Evolutionary conservation across 148 eudicot genomes (phyloP).

Genomic region (Talinum fruticosum): DNA sequence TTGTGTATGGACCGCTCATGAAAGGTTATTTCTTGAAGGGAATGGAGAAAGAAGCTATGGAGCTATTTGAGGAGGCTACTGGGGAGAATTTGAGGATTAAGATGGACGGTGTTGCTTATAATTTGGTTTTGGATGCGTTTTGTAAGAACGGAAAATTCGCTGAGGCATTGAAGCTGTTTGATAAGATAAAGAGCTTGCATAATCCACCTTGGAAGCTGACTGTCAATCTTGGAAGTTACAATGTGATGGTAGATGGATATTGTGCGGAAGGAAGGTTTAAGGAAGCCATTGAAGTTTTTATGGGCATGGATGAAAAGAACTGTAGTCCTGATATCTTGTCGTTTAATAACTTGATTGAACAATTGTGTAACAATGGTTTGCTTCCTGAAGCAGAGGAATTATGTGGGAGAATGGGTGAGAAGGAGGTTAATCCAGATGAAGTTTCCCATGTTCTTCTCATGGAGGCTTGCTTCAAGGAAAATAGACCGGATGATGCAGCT

Average conservation of each 20-base stretch:
- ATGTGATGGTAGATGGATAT: conserved; percentile 85
- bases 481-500: conserved; percentile 82
- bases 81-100: conserved; percentile 50
- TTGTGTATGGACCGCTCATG: conserved; percentile 72
- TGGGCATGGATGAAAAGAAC: conserved; percentile 74
- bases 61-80: conserved; percentile 43
- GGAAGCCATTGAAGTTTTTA: conserved; percentile 75
- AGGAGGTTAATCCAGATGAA: conserved; percentile 80
- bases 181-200: conserved; percentile 64
- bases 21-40: conserved; percentile 78
- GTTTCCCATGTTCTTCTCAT: conserved; percentile 67
- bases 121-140: conserved; percentile 70
- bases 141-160: conserved; percentile 76
- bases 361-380: conserved; percentile 60
- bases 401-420: conserved; percentile 64
- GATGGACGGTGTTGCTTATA: conserved; percentile 71
- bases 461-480: conserved; percentile 78
- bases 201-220: conserved; percentile 58
- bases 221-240: conserved; percentile 83
- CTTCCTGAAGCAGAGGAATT: conserved; percentile 78
- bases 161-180: conserved; percentile 71
- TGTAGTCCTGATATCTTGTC: conserved; percentile 80
- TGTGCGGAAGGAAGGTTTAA: conserved; percentile 53
- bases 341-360: conserved; percentile 70
- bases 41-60: conserved; percentile 75